Evolutionary conservation across 805 yeast species (phyloP).

Genomic region (Pichia heedii): DNA sequence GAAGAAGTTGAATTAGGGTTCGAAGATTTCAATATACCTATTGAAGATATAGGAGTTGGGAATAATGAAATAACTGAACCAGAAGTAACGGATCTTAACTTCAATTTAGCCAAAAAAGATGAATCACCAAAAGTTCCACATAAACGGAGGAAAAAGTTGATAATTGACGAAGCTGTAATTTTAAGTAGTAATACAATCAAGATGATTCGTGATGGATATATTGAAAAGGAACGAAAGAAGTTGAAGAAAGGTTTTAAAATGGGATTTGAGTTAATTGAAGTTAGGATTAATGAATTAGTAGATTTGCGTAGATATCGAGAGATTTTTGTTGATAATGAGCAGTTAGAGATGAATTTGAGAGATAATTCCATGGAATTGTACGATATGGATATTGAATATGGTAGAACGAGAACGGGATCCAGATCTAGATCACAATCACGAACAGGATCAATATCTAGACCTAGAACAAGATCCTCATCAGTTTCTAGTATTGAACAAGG

Average conservation of each 20-base stretch:
- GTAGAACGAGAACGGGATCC: background rate
- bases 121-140: background rate
- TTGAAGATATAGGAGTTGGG: no score
- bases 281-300: background rate
- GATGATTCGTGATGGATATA: constrained; percentile 2
- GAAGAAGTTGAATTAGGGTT: constrained; percentile 2
- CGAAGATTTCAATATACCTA: background rate
- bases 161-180: background rate
- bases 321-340: background rate
- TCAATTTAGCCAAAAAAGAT: no score
- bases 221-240: background rate
- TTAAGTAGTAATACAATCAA: background rate
- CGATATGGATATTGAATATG: constrained; percentile 6
- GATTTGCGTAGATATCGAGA: background rate
- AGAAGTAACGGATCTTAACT: no score
- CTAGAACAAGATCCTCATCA: constrained; percentile 13
- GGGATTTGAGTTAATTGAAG: background rate
- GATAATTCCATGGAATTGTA: background rate
- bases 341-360: background rate
- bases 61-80: no score
- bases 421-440: no score
- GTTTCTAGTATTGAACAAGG: constrained; percentile 14
- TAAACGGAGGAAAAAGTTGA: background rate
- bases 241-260: background rate
- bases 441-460: no score